Conservation (phyloP, 371 early-diverging fungal genomes). For the Parasitella parasitica region DNA sequence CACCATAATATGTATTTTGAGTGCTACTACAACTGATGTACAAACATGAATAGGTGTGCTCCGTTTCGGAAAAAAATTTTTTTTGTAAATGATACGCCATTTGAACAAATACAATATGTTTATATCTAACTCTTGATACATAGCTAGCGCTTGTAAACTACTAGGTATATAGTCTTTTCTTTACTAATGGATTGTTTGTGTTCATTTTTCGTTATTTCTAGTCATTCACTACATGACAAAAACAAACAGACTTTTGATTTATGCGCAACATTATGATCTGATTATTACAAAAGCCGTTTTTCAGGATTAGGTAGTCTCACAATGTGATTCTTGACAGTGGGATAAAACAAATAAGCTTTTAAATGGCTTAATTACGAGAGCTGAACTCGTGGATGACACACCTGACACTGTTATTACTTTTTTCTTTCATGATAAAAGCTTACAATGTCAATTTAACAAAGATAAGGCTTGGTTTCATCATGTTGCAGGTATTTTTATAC, state of each 20-base stretch:
- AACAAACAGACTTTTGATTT: neutral
- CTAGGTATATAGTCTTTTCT: too few relatives aligned
- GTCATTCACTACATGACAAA: too few relatives aligned
- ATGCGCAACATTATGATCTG: neutral
- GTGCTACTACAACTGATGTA: too few relatives aligned
- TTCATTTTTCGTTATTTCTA: too few relatives aligned
- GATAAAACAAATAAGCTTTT: slow-evolving; percentile 2
- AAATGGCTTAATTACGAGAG: neutral
- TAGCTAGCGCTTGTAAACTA: too few relatives aligned
- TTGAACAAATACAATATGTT: too few relatives aligned
- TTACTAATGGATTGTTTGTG: too few relatives aligned
- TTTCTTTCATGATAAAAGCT: neutral
- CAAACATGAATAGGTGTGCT: too few relatives aligned
- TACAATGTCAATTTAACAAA: neutral
- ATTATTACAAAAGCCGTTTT: neutral
- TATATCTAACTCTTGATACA: too few relatives aligned
- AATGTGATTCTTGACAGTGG: neutral
- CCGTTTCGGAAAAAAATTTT: too few relatives aligned
- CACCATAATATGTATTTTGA: too few relatives aligned
- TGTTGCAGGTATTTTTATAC: neutral
- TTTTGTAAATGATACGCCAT: too few relatives aligned
- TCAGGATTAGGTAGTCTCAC: neutral
- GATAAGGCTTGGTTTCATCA: neutral
- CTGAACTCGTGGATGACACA: neutral
- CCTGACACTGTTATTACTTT: neutral